Base-by-base conservation (phyloP, 2,329 filamentous ascomycete species). In the Penicillium palitans region DNA sequence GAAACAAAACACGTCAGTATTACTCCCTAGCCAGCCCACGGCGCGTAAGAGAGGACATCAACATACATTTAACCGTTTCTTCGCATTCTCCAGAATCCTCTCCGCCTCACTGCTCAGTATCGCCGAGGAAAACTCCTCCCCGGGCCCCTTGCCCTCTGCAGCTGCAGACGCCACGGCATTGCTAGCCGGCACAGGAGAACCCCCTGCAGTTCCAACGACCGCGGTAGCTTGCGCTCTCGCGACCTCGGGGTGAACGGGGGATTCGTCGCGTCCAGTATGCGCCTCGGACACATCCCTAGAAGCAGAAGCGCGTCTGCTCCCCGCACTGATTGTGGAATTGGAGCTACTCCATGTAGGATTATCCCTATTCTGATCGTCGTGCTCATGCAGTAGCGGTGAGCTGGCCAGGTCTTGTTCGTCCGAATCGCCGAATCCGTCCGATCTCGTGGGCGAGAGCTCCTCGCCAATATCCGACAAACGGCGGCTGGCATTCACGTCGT, bases 41-140 rank as follows among this genome's bases (percentile, higher is more conserved):
- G n/a, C 10, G 8, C 25, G 25, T 15, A 15, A 44, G 13, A 45
- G 19, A 35, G 15, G 46, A 35, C 3, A 27, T 44, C 19, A 39
- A 77, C 90, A 74, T 81, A 96, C 91, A 71, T 90, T 95, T 61
- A 98, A 81, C 66, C 92, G 84, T 73, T 87, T 88, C 78, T 97
- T 97, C 33, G 93, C 93, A 76, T 96, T 96, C 56, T 92, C 91
- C 55, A 98, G 81, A 70, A 97, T 97, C 70, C 93, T 83, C 72
- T 97, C 93, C 1, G 93, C 93, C 67, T 91, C 86, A 65, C 88
- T 87, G 73, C 91, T 93, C 62, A 96, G 78, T 25, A 90, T 87
- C 17, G 84, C 87, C 49, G 90, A 90, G 4, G 90, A 90, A 67
- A 88, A 85, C 45, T 83, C 81, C 55, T 89, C 84, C 57, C 87